phyloP scores from a whole-genome alignment of 139 green algal genomes.

The Auxenochlorella pyrenoidosa region DNA sequence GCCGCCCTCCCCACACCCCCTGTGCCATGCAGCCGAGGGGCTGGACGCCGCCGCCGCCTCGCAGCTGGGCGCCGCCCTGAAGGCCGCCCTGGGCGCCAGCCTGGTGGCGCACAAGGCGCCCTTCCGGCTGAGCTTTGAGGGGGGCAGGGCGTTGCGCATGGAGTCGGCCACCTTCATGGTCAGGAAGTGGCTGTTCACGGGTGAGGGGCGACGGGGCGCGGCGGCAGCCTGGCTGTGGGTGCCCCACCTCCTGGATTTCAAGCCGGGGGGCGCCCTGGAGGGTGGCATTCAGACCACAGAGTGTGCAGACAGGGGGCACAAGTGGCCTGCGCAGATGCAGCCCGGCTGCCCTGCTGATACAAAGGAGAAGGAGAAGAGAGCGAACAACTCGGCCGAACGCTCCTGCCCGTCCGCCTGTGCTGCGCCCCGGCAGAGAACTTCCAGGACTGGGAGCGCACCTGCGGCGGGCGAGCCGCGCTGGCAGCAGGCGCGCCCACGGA shows the following conservation, averaged over 20 bases:
- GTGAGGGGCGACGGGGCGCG: neutral
- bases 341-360: no score
- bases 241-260: no score
- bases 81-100: constrained; percentile 44
- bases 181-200: constrained; percentile 50
- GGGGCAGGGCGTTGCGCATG: constrained; percentile 26
- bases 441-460: constrained; percentile 8
- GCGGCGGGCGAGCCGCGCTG: neutral
- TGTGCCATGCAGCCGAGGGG: no score
- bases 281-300: no score
- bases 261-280: no score
- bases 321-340: no score
- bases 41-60: neutral
- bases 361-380: no score
- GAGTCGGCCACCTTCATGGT: constrained; percentile 38
- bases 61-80: constrained; percentile 17
- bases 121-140: constrained; percentile 45
- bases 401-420: neutral
- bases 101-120: constrained; percentile 42
- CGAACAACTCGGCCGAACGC: no score
- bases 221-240: no score
- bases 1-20: no score
- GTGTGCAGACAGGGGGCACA: no score
- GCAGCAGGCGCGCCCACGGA: neutral
- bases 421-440: constrained; percentile 20